Conservation (phyloP, 1,284 basidiomycete species). For the Ustilago nuda region DNA sequence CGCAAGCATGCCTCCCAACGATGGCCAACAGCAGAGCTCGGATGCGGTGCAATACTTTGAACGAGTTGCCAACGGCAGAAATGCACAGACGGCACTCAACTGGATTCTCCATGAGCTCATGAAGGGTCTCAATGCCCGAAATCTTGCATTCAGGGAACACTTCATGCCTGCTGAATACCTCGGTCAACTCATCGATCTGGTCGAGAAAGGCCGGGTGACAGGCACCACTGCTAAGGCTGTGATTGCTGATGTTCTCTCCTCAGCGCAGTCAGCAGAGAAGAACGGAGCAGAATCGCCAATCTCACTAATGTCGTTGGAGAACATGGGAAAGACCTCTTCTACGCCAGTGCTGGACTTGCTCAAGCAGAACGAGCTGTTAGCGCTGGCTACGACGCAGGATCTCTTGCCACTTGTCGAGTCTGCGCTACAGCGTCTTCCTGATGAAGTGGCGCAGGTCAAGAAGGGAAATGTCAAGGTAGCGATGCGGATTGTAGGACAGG, state of each 20-base stretch:
- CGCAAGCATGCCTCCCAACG: neutral
- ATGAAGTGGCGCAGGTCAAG: slow-evolving; percentile 78
- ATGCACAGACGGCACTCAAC: slow-evolving; percentile 76
- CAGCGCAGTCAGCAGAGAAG: slow-evolving; percentile 3
- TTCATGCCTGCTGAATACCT: slow-evolving; percentile 73
- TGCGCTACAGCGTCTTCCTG: slow-evolving; percentile 78
- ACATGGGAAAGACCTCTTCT: slow-evolving; percentile 6
- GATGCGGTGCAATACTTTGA: slow-evolving; percentile 66
- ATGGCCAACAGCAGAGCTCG: neutral
- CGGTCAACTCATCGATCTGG: slow-evolving; percentile 81
- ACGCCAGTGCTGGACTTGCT: slow-evolving; percentile 44
- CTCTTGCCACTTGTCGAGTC: slow-evolving; percentile 73
- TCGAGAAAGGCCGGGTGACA: slow-evolving; percentile 78
- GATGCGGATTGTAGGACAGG: slow-evolving; percentile 86
- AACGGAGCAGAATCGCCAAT: neutral
- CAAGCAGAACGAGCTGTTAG: slow-evolving; percentile 26
- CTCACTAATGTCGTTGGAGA: slow-evolving; percentile 14
- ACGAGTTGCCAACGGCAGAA: slow-evolving; percentile 43
- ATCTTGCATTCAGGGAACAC: slow-evolving; percentile 48
- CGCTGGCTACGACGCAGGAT: slow-evolving; percentile 33
- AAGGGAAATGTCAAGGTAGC: slow-evolving; percentile 83
- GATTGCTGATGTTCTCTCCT: slow-evolving; percentile 55
- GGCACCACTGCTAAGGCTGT: slow-evolving; percentile 66
- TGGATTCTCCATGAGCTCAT: slow-evolving; percentile 74
- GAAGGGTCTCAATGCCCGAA: slow-evolving; percentile 52